Percentiles rank a stretch among this genome's conserved stretches.
These are phyloP conservation scores for Cadophora sp. DNA, from an alignment of 2,329 filamentous ascomycete genomes.

Conservation along the genomic window DNA sequence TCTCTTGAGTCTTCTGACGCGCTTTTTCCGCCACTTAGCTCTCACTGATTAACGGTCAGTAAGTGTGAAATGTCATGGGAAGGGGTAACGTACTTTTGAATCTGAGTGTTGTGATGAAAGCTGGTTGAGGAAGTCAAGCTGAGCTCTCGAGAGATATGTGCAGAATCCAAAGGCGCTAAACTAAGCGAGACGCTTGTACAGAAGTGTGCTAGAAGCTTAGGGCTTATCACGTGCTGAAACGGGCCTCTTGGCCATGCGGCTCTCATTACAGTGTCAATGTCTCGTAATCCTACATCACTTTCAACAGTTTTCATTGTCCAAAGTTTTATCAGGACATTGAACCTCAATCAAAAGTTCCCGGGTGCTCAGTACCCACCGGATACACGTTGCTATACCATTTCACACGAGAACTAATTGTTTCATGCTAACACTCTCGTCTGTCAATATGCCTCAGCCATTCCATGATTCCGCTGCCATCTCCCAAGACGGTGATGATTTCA, in stretches of 20 bases:
- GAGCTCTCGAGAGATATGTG: constrained; percentile 11
- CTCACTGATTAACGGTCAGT: constrained; percentile 56
- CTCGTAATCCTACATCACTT: too few relatives aligned
- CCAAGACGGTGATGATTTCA: not conserved
- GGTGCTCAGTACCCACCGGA: constrained; percentile 26
- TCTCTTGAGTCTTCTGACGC: constrained; percentile 97
- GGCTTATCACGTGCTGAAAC: constrained; percentile 17
- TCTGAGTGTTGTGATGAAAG: constrained; percentile 24
- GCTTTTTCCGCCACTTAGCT: constrained; percentile 99
- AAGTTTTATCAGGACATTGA: not conserved
- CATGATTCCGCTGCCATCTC: not conserved
- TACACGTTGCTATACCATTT: constrained; percentile 22
- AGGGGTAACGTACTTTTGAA: constrained; percentile 13
- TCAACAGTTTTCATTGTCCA: not conserved
- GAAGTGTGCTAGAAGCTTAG: not conserved
- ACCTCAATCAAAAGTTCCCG: constrained; percentile 12
- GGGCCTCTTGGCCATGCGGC: too few relatives aligned
- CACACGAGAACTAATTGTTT: constrained; percentile 18
- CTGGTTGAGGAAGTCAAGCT: constrained; percentile 17
- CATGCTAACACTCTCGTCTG: not conserved
- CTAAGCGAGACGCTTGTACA: constrained; percentile 16
- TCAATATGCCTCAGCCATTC: constrained; percentile 3
- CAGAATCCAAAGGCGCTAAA: constrained; percentile 6
- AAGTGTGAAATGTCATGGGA: not conserved
- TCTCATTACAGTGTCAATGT: too few relatives aligned